Evolutionary conservation across 2,329 filamentous ascomycete genomes (phyloP), one percentile per base, ranked within the genome.

Genomic region (Diaporthe capsici): DNA sequence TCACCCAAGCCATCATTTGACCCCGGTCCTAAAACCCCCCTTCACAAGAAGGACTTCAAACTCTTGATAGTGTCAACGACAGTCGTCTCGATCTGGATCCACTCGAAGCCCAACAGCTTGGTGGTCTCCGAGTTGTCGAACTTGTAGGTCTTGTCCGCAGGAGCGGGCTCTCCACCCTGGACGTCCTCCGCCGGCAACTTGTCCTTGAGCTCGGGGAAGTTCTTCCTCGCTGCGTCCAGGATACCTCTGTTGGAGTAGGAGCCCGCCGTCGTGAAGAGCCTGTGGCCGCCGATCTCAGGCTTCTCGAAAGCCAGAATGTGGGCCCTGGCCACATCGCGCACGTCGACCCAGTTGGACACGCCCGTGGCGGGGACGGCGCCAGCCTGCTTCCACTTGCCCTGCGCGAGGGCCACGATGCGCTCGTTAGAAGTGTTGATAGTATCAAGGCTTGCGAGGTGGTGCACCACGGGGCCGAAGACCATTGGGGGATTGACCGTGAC

Each of bases 1-100:
- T 15, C 15, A 42, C 8, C 3, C 49, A 17, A 17, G 4, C 25
- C 61, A 25, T 44, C n/a, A 20, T 4, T 10, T 1, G 8, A 10
- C 2, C 10, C 34, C 12, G 13, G 4, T 44, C 15, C 3, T 22
- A 20, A 44, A 15, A 20, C 17, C 22, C 34, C 77, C 77, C 76
- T 84, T 15, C 80, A 81, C 7, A 81, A 80, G n/a, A 86, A 81
- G n/a, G 80, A 81, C 82, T 93, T 88, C 80, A 95, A 82, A 44
- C 90, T 92, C 83, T 90, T 90, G 25, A 94, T 88, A 9, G 92
- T 88, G 80, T 95, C 93, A 8, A 88, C 85, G 39, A 93, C 86
- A 39, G 86, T 89, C 83, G 92, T 87, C 82, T 94, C 92, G 47
- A 94, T 80, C 5, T 84, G 82, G 77, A 85, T 90, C 87, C 90